Evolutionary conservation across 208 protist genomes (phyloP).

Genomic region (Leptomonas pyrrhocoris): DNA sequence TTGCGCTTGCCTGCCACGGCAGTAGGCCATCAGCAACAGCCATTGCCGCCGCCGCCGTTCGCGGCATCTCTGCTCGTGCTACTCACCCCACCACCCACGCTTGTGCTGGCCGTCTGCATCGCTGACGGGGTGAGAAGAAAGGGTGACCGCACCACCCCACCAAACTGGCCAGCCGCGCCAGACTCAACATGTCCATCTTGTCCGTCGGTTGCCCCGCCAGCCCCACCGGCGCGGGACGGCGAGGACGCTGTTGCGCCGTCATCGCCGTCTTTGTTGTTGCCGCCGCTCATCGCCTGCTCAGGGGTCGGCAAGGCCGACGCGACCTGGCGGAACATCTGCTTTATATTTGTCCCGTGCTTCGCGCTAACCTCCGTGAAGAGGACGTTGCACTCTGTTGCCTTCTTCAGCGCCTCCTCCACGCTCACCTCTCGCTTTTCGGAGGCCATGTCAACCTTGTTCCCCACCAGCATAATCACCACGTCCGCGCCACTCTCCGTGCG

Average conservation of each 20-base stretch:
- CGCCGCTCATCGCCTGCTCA: background rate
- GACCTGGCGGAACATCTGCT: constrained; percentile 77
- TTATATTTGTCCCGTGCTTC: constrained; percentile 82
- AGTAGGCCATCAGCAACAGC: constrained; percentile 12
- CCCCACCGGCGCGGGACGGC: background rate
- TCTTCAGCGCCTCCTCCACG: constrained; percentile 59
- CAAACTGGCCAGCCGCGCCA: constrained; percentile 19
- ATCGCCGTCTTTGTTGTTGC: background rate
- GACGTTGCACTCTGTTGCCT: constrained; percentile 90
- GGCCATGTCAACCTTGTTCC: constrained; percentile 97
- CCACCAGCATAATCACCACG: constrained; percentile 96
- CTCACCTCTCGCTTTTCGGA: constrained; percentile 72
- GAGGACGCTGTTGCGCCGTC: background rate
- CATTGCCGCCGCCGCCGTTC: constrained; percentile 5
- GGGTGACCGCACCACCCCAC: constrained; percentile 21
- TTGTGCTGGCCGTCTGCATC: constrained; percentile 17
- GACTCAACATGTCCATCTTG: background rate
- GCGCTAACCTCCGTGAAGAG: constrained; percentile 97
- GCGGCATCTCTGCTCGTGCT: background rate
- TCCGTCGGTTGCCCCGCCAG: background rate
- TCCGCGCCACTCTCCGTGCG: constrained; percentile 94
- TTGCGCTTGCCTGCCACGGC: no score
- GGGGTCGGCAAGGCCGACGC: constrained; percentile 53
- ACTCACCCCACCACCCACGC: background rate
- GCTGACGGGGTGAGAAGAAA: constrained; percentile 30